Percentiles rank a stretch among this genome's conserved stretches.
Conservation (phyloP, 371 early-diverging fungal genomes). For the Apophysomyces trapeziformis region DNA sequence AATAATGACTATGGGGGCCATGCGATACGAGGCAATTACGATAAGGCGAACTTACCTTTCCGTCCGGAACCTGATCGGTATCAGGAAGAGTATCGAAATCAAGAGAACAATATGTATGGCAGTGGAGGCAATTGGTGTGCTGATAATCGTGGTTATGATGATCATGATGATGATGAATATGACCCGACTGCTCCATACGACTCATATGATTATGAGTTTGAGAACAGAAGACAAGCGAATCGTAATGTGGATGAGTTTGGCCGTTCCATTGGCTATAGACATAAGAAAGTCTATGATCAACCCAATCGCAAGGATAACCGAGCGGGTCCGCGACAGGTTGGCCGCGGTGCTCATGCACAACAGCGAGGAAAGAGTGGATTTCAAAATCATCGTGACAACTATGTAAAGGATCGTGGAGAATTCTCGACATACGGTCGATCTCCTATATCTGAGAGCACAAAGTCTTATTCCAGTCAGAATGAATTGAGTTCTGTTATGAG, state of each 20-base stretch:
- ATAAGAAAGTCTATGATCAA: constrained; percentile 6
- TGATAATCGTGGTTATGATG: constrained; percentile 5
- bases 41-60: neutral
- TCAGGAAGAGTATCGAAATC: neutral
- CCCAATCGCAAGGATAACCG: constrained; percentile 3
- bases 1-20: neutral
- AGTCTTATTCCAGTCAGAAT: neutral
- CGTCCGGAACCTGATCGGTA: neutral
- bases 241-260: constrained; percentile 3
- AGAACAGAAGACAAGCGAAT: neutral
- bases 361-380: neutral
- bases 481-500: neutral
- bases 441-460: constrained; percentile 1
- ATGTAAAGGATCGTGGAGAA: constrained; percentile 3
- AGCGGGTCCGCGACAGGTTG: neutral
- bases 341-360: neutral
- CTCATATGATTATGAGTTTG: neutral
- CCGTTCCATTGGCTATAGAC: constrained; percentile 3
- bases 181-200: neutral
- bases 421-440: constrained; percentile 7
- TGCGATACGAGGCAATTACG: neutral
- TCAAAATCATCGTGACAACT: neutral
- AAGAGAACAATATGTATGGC: neutral
- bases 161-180: neutral
- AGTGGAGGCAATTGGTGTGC: neutral